Conservation (phyloP, 306 rosid genomes). For the Dalbergia cochinchinensis region DNA sequence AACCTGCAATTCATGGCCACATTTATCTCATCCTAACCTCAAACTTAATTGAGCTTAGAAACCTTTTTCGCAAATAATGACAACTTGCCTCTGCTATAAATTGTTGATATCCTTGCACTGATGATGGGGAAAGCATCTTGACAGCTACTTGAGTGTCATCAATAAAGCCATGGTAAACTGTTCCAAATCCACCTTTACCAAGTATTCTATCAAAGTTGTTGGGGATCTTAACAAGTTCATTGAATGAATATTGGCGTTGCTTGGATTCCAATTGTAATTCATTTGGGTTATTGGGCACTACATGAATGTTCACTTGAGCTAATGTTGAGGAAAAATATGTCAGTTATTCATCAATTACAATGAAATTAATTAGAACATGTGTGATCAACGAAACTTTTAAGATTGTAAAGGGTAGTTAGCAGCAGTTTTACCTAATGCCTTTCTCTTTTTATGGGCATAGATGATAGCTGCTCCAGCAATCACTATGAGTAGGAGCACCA, state of each 20-base stretch:
- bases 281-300: slow-evolving; percentile 10
- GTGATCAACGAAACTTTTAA: neutral
- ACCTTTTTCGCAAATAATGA: neutral
- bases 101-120: slow-evolving; percentile 50
- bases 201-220: slow-evolving; percentile 47
- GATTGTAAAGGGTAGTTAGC: neutral
- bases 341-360: slow-evolving; percentile 10
- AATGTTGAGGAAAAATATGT: neutral
- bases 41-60: neutral
- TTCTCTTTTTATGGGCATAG: neutral
- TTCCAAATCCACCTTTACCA: slow-evolving; percentile 56
- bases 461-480: slow-evolving; percentile 15
- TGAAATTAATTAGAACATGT: neutral
- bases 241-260: slow-evolving; percentile 51
- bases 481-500: neutral
- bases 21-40: neutral
- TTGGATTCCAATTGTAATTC: slow-evolving; percentile 33
- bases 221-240: slow-evolving; percentile 55
- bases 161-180: slow-evolving; percentile 47
- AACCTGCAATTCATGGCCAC: neutral
- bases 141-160: slow-evolving; percentile 59
- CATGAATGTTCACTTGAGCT: neutral
- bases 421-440: neutral
- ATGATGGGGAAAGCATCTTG: slow-evolving; percentile 55
- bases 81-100: slow-evolving; percentile 58